phyloP scores from a whole-genome alignment of 2,329 filamentous ascomycete species.

The Beauveria sp. region DNA sequence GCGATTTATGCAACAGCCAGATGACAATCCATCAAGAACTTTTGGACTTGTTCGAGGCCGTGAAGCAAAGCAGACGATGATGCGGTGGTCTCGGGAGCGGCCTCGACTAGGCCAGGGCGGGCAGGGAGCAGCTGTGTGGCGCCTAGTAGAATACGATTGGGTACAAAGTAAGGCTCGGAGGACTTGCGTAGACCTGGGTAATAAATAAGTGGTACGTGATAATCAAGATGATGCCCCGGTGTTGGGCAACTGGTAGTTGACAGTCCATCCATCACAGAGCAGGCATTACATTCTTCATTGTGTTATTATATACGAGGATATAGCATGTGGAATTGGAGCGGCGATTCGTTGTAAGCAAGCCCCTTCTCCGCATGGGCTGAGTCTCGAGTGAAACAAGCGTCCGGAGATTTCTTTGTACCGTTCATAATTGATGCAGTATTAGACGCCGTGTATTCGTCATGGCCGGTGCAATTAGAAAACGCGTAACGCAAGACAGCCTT shows the following conservation, averaged over 20 bases:
- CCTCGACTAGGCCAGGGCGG: not conserved
- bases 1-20: not conserved
- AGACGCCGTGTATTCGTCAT: slow-evolving; percentile 2
- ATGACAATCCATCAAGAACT: not conserved
- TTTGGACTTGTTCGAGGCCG: not conserved
- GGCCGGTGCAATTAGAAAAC: not conserved
- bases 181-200: not conserved
- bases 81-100: not conserved
- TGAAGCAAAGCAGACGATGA: not conserved
- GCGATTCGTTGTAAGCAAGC: not conserved
- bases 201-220: not conserved
- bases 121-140: not conserved
- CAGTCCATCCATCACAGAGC: not conserved
- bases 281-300: not conserved
- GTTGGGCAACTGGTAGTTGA: not conserved
- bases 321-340: not conserved
- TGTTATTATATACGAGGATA: slow-evolving; percentile 4
- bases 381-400: slow-evolving; percentile 10
- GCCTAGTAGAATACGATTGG: not conserved
- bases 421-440: not conserved
- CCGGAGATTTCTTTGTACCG: slow-evolving; percentile 1
- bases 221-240: not conserved
- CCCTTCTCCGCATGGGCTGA: slow-evolving; percentile 8
- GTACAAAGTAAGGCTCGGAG: not conserved
- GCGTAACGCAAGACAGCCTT: not conserved